phyloP scores from a whole-genome alignment of 768 basidiomycete genomes.

The Amanita muscaria region DNA sequence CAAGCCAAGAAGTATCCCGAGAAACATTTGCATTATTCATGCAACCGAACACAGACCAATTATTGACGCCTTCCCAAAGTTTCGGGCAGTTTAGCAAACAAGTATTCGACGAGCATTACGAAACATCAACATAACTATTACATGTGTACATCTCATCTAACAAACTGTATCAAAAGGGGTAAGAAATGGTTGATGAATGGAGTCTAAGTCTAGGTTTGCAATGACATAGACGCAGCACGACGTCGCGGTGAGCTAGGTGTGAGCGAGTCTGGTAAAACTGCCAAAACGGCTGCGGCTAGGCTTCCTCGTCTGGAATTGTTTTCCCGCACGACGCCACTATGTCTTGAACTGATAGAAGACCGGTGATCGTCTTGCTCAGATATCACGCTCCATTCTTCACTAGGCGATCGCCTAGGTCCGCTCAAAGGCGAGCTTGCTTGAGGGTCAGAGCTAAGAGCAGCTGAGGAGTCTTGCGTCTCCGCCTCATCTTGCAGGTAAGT shows the following conservation, averaged over 20 bases:
- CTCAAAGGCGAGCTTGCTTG: constrained; percentile 29
- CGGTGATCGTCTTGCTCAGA: constrained; percentile 63
- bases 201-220: background rate
- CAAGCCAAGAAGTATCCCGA: constrained; percentile 47
- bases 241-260: constrained; percentile 32
- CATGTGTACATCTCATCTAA: constrained; percentile 9
- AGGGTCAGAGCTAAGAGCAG: constrained; percentile 20
- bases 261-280: constrained; percentile 50
- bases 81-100: constrained; percentile 89
- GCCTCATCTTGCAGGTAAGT: constrained; percentile 18
- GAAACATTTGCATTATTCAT: constrained; percentile 89
- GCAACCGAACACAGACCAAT: constrained; percentile 80
- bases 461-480: constrained; percentile 30
- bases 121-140: constrained; percentile 17
- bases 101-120: constrained; percentile 57
- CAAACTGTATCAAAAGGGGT: too few species aligned
- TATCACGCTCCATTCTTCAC: constrained; percentile 85
- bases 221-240: constrained; percentile 25
- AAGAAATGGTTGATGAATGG: too few species aligned
- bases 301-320: constrained; percentile 49
- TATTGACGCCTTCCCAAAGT: constrained; percentile 59
- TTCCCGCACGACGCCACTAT: constrained; percentile 28
- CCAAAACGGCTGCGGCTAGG: constrained; percentile 52
- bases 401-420: constrained; percentile 47
- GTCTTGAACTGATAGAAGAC: constrained; percentile 46